These are phyloP conservation scores for Sporobolomyces phaffii DNA, from an alignment of 768 basidiomycete genomes.

Conservation along the genomic window DNA sequence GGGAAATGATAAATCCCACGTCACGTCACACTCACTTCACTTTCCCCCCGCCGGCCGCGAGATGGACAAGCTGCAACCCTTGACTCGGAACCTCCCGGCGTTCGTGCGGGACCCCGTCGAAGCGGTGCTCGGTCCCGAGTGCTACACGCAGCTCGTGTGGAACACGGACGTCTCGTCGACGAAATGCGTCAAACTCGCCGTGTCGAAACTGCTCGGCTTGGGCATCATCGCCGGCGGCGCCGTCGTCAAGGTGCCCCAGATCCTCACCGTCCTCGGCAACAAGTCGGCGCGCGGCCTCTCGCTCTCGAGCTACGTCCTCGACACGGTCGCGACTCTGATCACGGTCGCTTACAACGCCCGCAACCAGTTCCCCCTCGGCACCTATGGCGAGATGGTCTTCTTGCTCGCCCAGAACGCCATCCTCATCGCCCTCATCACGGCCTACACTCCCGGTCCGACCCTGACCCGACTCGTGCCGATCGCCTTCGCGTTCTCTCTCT, in stretches of 20 bases:
- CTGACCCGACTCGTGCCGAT: conserved; percentile 45
- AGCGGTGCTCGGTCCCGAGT: conserved; percentile 82
- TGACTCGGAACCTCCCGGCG: conserved; percentile 79
- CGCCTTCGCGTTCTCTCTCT: conserved; percentile 51
- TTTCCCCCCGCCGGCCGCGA: too few relatives aligned
- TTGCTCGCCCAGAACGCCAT: conserved; percentile 48
- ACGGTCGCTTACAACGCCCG: conserved; percentile 79
- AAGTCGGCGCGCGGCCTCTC: conserved; percentile 81
- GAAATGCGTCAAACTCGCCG: conserved; percentile 79
- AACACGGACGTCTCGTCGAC: conserved; percentile 60
- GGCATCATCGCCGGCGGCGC: conserved; percentile 78
- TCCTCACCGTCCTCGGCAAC: conserved; percentile 68
- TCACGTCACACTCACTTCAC: conserved; percentile 3
- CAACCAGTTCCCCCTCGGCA: conserved; percentile 85
- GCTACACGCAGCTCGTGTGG: conserved; percentile 81
- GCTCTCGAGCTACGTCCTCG: conserved; percentile 76
- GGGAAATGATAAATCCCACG: background rate
- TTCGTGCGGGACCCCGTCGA: conserved; percentile 74
- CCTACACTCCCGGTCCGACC: conserved; percentile 41
- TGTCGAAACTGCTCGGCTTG: conserved; percentile 87
- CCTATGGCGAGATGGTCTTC: conserved; percentile 96
- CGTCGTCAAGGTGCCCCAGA: conserved; percentile 93
- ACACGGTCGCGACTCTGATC: conserved; percentile 85
- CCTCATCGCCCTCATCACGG: too few relatives aligned
- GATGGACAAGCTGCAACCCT: conserved; percentile 44